These are phyloP conservation scores for Acanthamoeba triangularis DNA, from an alignment of 208 protist species.

Conservation along the genomic window DNA sequence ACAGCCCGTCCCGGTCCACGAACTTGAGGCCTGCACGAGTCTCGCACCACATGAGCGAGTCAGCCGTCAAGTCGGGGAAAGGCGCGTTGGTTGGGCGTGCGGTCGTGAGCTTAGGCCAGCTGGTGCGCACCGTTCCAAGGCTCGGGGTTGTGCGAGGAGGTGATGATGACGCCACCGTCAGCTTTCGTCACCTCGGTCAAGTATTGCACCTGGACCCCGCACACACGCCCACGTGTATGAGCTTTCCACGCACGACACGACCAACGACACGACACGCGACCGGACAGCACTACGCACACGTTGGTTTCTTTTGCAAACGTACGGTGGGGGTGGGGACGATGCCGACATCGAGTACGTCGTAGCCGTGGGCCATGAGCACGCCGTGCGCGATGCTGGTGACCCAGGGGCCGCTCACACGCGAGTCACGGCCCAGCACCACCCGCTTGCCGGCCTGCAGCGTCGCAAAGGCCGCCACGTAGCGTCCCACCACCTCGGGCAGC, in stretches of 20 bases:
- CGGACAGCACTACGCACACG: no score
- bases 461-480: slow-evolving; percentile 85
- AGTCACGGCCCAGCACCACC: slow-evolving; percentile 89
- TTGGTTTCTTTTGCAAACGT: not conserved
- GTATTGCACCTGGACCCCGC: slow-evolving; percentile 85
- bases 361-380: slow-evolving; percentile 78
- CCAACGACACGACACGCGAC: no score
- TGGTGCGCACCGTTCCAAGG: slow-evolving; percentile 89
- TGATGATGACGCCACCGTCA: slow-evolving; percentile 90
- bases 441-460: slow-evolving; percentile 40
- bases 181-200: slow-evolving; percentile 81
- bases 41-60: no score
- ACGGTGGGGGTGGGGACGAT: slow-evolving; percentile 92
- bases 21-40: slow-evolving; percentile 87
- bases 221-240: not conserved
- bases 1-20: slow-evolving; percentile 90
- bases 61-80: no score
- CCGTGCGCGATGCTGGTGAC: slow-evolving; percentile 75
- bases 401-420: slow-evolving; percentile 88
- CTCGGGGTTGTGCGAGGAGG: slow-evolving; percentile 89
- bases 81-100: no score
- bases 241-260: no score
- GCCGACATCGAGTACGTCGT: slow-evolving; percentile 86
- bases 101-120: no score
- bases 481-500: slow-evolving; percentile 75